A percentile compares a stretch with the other conserved stretches of the same genome.
These are phyloP conservation scores for Spathaspora arborariae DNA, from an alignment of 805 yeast genomes.

Conservation along the genomic window DNA sequence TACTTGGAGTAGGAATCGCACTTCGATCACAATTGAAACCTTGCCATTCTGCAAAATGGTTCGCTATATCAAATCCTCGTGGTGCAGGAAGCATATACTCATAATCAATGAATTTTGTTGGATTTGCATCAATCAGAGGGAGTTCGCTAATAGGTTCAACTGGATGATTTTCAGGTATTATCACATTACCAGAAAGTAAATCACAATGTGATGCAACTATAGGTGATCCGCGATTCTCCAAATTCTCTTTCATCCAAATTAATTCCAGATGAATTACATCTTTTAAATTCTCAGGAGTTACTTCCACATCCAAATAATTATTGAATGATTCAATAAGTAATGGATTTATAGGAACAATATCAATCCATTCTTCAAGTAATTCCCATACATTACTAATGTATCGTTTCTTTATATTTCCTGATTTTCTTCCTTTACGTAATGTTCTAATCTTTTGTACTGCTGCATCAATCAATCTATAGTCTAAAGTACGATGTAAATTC, in stretches of 20 bases:
- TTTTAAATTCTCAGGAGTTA: slow-evolving; percentile 22
- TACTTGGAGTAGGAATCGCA: slow-evolving; percentile 53
- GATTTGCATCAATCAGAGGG: slow-evolving; percentile 25
- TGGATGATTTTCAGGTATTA: slow-evolving; percentile 47
- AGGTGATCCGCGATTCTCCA: slow-evolving; percentile 41
- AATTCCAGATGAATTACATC: slow-evolving; percentile 48
- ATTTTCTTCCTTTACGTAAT: slow-evolving; percentile 3
- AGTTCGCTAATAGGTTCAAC: too few species aligned
- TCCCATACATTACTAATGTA: slow-evolving; percentile 53
- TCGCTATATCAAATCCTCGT: slow-evolving; percentile 70
- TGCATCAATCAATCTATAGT: slow-evolving; percentile 43
- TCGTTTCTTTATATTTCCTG: slow-evolving; percentile 17
- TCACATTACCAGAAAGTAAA: slow-evolving; percentile 68
- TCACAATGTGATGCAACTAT: slow-evolving; percentile 68
- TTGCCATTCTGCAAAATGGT: slow-evolving; percentile 78
- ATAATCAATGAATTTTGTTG: slow-evolving; percentile 63
- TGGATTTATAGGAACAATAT: slow-evolving; percentile 51
- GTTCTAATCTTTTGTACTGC: slow-evolving; percentile 39
- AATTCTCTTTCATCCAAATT: slow-evolving; percentile 43
- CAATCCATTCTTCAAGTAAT: slow-evolving; percentile 59
- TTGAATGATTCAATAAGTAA: slow-evolving; percentile 34
- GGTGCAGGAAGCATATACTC: slow-evolving; percentile 73
- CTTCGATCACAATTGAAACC: slow-evolving; percentile 68
- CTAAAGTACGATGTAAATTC: slow-evolving; percentile 59
- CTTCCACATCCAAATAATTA: slow-evolving; percentile 23